Evolutionary conservation across 306 rosid genomes (phyloP).

Genomic region (Hippophae gyantsensis): DNA sequence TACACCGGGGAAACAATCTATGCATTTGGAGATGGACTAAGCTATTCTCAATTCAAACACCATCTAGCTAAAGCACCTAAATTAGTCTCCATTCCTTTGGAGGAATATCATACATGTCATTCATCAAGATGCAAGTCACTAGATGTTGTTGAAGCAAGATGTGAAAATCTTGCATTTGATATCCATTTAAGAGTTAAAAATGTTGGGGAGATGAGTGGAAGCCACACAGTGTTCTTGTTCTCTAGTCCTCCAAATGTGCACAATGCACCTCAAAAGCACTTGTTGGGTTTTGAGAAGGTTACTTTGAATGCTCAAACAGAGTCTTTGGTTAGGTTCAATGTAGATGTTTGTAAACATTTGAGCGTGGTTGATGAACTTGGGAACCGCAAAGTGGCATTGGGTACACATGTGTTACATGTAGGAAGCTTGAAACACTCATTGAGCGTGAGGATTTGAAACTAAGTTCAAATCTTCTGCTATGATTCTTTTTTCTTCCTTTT

Average conservation of each 20-base stretch:
- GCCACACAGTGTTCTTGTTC: constrained; percentile 64
- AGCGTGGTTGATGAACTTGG: constrained; percentile 83
- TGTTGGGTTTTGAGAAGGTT: constrained; percentile 71
- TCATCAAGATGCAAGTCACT: constrained; percentile 65
- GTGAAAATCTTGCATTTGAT: constrained; percentile 54
- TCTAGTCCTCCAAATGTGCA: constrained; percentile 65
- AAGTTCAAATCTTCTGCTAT: constrained; percentile 23
- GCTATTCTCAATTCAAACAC: constrained; percentile 47
- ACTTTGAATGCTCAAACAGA: constrained; percentile 36
- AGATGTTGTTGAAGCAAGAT: constrained; percentile 39
- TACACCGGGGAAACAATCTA: constrained; percentile 70
- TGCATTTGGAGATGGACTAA: constrained; percentile 62
- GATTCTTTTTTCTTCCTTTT: constrained; percentile 2
- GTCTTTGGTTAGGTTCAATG: constrained; percentile 49
- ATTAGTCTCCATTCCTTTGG: constrained; percentile 29
- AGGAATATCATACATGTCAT: constrained; percentile 51
- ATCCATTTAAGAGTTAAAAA: constrained; percentile 64
- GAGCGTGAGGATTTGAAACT: constrained; percentile 60
- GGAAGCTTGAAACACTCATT: constrained; percentile 70
- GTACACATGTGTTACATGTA: constrained; percentile 69
- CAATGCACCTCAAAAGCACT: constrained; percentile 72
- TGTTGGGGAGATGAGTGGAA: constrained; percentile 44
- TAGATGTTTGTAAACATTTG: constrained; percentile 83
- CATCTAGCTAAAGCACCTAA: constrained; percentile 35
- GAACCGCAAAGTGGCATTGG: constrained; percentile 62